Base-by-base conservation (phyloP, 2,329 filamentous ascomycete species). In the Purpureocillium takamizusanense region DNA sequence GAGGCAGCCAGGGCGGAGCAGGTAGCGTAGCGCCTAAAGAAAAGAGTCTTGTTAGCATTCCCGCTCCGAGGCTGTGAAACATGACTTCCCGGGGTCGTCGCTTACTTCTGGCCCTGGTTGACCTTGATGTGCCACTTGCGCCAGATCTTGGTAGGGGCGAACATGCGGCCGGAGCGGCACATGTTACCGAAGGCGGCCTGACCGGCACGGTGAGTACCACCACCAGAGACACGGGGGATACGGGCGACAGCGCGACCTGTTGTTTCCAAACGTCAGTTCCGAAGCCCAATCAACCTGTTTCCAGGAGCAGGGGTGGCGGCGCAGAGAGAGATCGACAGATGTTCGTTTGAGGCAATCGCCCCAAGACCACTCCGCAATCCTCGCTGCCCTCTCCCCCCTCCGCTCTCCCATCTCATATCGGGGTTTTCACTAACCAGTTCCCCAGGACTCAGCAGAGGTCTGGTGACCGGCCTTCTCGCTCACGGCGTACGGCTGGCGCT, bases 401-500 rank as follows among this genome's bases (percentile, higher is more conserved):
- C 41, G 33, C 29, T 25, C 34, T 13, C 31, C 17, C 16, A 21
- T 34, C n/a, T 13, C 28, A 11, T 16, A 16, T 13, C 12, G 17
- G 12, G 15, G 30, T 27, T 17, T 14, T 44, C 55, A 83, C 84
- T 72, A 69, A 94, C 87, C 90, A 76, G 90, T 97, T 83, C 90
- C 90, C 92, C 92, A 98, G 56, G 94, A 98, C 81, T 98, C 92
- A 66, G 92, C 92, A 72, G 87, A 95, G 67, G 92, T 98, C 78
- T 98, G 92, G 77, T 98, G 92, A 77, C 92, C 92, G 66, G 92
- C 92, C 86, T 98, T 98, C 85, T 97, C 90, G 83, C 88, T 95
- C 78, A 98, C 92, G 63, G 92, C 81, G 72, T 98, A 98, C 58
- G 92, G 89, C 63, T 98, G 92, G 69, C 92, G 85, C 83, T 94